Evolutionary conservation across 2,329 filamentous ascomycete genomes (phyloP).

Genomic region (Microsporum audouinii): DNA sequence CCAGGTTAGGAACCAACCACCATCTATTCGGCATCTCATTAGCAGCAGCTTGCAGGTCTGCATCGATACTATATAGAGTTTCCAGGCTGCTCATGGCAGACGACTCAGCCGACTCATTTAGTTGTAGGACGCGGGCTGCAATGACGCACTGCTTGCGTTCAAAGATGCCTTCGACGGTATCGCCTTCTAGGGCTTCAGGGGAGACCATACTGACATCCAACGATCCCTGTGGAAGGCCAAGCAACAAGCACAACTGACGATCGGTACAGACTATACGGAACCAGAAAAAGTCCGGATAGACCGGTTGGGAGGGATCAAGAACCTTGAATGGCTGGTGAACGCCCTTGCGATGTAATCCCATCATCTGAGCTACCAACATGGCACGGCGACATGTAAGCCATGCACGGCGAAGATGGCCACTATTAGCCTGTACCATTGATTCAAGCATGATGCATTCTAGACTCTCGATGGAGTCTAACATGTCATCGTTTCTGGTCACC

Average conservation of each 20-base stretch:
- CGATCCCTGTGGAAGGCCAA: conserved; percentile 29
- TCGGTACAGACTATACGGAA: conserved; percentile 31
- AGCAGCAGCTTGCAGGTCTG: conserved; percentile 33
- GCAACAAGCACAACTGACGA: conserved; percentile 30
- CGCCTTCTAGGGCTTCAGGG: conserved; percentile 21
- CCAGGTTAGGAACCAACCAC: conserved; percentile 32
- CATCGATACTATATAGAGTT: conserved; percentile 36
- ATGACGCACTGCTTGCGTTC: conserved; percentile 37
- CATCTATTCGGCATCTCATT: conserved; percentile 33
- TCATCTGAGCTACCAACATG: conserved; percentile 32
- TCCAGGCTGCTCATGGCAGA: conserved; percentile 22
- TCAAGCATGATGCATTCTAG: conserved; percentile 37
- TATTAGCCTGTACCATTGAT: conserved; percentile 27
- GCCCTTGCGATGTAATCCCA: conserved; percentile 28
- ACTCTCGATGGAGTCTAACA: conserved; percentile 31
- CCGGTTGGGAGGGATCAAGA: conserved; percentile 9
- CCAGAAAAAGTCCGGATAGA: conserved; percentile 26
- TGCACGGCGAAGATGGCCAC: conserved; percentile 32
- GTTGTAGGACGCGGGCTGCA: conserved; percentile 38
- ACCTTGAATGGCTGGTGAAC: conserved; percentile 16
- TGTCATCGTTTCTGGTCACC: conserved; percentile 31
- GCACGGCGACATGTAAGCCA: conserved; percentile 33
- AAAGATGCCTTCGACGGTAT: conserved; percentile 33
- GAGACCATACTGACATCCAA: conserved; percentile 14
- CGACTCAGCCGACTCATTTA: conserved; percentile 26